Percentiles rank a stretch among this genome's conserved stretches.
phyloP scores from a whole-genome alignment of 495 filamentous ascomycete species.

The Parmelia sp. region DNA sequence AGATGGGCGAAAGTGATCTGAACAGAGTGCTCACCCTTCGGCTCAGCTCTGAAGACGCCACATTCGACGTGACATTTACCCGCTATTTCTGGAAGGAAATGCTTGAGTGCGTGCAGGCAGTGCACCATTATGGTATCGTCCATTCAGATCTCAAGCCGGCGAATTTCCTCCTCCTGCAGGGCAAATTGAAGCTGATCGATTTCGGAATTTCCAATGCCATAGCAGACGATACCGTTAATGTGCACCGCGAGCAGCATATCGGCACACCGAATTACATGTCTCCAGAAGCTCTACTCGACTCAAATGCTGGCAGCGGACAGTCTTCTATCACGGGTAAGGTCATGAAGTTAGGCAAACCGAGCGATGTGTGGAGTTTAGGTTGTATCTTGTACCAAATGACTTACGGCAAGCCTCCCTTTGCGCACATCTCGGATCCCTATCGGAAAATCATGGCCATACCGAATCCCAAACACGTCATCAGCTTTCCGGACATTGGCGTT shows the following conservation, averaged over 20 bases:
- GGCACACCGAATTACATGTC: conserved; percentile 99
- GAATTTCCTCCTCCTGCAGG: conserved; percentile 85
- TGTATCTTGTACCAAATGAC: conserved; percentile 98
- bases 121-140: conserved; percentile 84
- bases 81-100: conserved; percentile 98
- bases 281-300: conserved; percentile 86
- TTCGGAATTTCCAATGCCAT: conserved; percentile 98
- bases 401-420: conserved; percentile 87
- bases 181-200: conserved; percentile 79
- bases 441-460: conserved; percentile 73
- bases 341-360: conserved; percentile 93
- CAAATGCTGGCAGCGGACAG: conserved; percentile 58
- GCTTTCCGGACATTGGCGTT: conserved; percentile 69
- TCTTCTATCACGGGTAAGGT: conserved; percentile 59
- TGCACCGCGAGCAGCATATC: conserved; percentile 90
- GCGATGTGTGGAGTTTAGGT: conserved; percentile 91
- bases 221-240: conserved; percentile 90
- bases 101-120: conserved; percentile 87
- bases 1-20: conserved; percentile 93
- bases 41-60: conserved; percentile 62
- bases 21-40: conserved; percentile 74
- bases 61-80: conserved; percentile 83
- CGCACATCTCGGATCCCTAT: conserved; percentile 80
- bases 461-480: conserved; percentile 75
- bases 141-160: conserved; percentile 95